Evolutionary conservation across 2,329 filamentous ascomycete genomes (phyloP).

Genomic region (Aspergillus tamarii): DNA sequence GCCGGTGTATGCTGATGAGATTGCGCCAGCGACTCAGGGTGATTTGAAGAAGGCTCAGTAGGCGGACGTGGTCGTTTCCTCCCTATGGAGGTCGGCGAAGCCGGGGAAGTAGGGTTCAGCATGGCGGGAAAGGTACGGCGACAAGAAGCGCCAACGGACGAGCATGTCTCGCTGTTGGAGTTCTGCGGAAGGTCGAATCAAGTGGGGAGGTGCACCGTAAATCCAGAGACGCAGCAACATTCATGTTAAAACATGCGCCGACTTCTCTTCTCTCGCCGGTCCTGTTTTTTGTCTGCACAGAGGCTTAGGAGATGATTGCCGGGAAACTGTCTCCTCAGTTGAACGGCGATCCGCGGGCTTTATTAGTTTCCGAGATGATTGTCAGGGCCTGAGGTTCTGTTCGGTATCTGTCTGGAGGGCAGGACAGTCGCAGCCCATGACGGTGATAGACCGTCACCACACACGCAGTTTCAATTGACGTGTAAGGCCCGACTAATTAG

Average conservation of each 20-base stretch:
- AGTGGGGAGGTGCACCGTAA: conserved; percentile 16
- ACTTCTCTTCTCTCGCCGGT: conserved; percentile 3
- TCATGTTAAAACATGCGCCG: conserved; percentile 33
- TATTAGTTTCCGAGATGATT: conserved; percentile 19
- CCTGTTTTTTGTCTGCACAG: conserved; percentile 11
- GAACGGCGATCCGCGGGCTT: conserved; percentile 19
- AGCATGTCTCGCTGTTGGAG: conserved; percentile 36
- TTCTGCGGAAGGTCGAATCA: conserved; percentile 21
- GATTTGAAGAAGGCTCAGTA: conserved; percentile 29
- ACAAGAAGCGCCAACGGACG: conserved; percentile 28
- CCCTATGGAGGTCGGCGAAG: conserved; percentile 36
- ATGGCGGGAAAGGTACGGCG: conserved; percentile 32
- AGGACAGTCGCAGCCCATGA: conserved; percentile 26
- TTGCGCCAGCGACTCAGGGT: conserved; percentile 24
- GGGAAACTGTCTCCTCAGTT: conserved; percentile 19
- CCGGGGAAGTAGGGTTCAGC: conserved; percentile 37
- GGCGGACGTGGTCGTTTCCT: conserved; percentile 42
- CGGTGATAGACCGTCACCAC: conserved; percentile 17
- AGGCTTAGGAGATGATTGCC: conserved; percentile 2
- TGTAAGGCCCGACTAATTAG: conserved; percentile 5
- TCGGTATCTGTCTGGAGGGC: conserved; percentile 18
- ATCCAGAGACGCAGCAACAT: conserved; percentile 29
- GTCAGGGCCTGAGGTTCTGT: conserved; percentile 20
- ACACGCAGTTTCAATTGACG: background rate
- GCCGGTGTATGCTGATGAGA: conserved; percentile 20